phyloP scores from a whole-genome alignment of 2,329 filamentous ascomycete genomes.

The Neonectria punicea region DNA sequence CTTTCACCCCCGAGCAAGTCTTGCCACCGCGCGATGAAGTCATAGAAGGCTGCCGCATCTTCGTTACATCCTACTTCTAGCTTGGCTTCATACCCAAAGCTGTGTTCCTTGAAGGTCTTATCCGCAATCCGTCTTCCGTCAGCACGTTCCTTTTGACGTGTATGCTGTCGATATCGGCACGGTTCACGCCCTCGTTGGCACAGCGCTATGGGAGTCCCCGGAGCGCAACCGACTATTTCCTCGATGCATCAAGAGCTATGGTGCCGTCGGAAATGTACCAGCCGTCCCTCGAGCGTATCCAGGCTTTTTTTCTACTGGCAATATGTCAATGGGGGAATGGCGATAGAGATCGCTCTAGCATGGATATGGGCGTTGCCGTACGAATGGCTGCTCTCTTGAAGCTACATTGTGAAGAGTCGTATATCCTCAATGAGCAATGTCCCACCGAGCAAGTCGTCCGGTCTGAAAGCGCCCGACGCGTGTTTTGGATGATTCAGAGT shows the following conservation, averaged over 20 bases:
- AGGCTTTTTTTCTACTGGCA: conserved; percentile 47
- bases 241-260: conserved; percentile 38
- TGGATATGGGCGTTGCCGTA: conserved; percentile 52
- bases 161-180: conserved; percentile 46
- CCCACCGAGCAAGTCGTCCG: conserved; percentile 44
- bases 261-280: conserved; percentile 44
- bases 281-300: conserved; percentile 43
- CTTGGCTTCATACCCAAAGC: conserved; percentile 48
- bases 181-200: conserved; percentile 45
- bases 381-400: conserved; percentile 48
- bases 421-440: conserved; percentile 39
- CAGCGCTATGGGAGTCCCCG: conserved; percentile 37
- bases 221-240: conserved; percentile 43
- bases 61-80: conserved; percentile 46
- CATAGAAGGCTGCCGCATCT: conserved; percentile 42
- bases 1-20: conserved; percentile 16
- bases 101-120: conserved; percentile 44
- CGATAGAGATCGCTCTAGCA: conserved; percentile 45
- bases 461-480: conserved; percentile 48
- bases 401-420: conserved; percentile 52
- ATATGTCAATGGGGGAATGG: conserved; percentile 50
- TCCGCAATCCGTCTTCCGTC: conserved; percentile 31
- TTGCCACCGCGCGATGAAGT: conserved; percentile 43
- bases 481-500: conserved; percentile 52
- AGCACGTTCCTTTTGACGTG: conserved; percentile 44